Percentiles rank a stretch among this genome's conserved stretches.
Evolutionary conservation across 2,329 filamentous ascomycete species (phyloP).

Genomic region (Penicillium aurantiogriseum): DNA sequence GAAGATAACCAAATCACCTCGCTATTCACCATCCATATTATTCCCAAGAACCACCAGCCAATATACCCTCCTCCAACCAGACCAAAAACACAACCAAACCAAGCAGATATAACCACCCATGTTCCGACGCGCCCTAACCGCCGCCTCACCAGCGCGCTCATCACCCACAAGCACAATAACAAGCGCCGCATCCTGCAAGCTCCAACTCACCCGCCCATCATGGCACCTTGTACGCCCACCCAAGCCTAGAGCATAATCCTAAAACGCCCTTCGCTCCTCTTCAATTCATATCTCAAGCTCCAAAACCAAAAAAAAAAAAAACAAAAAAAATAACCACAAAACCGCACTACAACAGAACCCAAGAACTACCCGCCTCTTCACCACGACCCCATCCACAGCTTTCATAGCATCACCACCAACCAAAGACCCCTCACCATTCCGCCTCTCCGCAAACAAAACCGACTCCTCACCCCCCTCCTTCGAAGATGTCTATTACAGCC

Average conservation of each 20-base stretch:
- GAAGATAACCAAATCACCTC: not conserved
- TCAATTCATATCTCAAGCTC: not conserved
- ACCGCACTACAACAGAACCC: not conserved
- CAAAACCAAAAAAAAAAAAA: not conserved
- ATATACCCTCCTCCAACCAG: not conserved
- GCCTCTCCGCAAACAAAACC: conserved; percentile 23
- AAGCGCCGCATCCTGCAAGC: conserved; percentile 7
- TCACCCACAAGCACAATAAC: conserved; percentile 4
- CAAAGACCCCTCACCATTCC: conserved; percentile 21
- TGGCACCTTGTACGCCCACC: conserved; percentile 17
- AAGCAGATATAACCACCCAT: conserved; percentile 1
- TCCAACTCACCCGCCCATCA: conserved; percentile 13
- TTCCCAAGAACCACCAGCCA: not conserved
- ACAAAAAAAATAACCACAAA: not conserved
- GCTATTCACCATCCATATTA: not conserved
- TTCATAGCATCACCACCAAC: conserved; percentile 17
- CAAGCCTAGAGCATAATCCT: not conserved
- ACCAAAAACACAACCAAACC: not conserved
- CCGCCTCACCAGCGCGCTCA: conserved; percentile 16
- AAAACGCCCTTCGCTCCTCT: not conserved
- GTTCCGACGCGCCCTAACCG: conserved; percentile 16
- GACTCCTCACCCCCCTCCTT: conserved; percentile 8
- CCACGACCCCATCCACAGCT: conserved; percentile 11
- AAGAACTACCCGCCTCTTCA: conserved; percentile 12
- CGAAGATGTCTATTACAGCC: conserved; percentile 50